Evolutionary conservation across 1,284 basidiomycete genomes (phyloP).

Genomic region (Ganoderma resinaceum): DNA sequence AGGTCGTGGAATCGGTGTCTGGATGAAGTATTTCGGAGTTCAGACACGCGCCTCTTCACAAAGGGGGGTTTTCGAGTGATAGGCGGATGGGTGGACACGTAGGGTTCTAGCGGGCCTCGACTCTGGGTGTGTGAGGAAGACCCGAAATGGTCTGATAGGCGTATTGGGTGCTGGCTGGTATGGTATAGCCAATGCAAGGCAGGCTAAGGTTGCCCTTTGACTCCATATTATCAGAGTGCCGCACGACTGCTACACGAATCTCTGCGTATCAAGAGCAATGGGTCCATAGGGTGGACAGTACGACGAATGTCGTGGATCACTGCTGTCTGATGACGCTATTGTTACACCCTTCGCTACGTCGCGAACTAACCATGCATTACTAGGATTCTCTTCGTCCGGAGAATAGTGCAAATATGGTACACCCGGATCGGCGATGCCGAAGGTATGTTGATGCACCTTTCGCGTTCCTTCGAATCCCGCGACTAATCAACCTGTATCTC

Average conservation of each 20-base stretch:
- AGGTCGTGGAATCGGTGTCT: not conserved
- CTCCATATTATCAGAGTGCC: not conserved
- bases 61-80: not conserved
- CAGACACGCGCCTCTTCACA: not conserved
- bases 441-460: slow-evolving; percentile 56
- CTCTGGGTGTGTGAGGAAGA: not conserved
- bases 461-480: not conserved
- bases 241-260: not conserved
- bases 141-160: not conserved
- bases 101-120: not conserved
- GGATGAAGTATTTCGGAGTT: not conserved
- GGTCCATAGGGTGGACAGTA: not conserved
- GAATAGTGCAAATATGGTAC: slow-evolving; percentile 90
- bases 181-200: not conserved
- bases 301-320: not conserved
- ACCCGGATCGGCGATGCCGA: slow-evolving; percentile 84
- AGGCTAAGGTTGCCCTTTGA: not conserved
- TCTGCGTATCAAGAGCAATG: not conserved
- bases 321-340: not conserved
- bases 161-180: not conserved
- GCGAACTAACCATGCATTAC: not conserved
- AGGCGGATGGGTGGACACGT: not conserved
- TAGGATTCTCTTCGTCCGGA: slow-evolving; percentile 84
- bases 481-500: not conserved
- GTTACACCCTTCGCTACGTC: too few species aligned